These are phyloP conservation scores for Aphelidium insulamus DNA, from an alignment of 371 early-diverging fungal genomes.

Conservation along the genomic window DNA sequence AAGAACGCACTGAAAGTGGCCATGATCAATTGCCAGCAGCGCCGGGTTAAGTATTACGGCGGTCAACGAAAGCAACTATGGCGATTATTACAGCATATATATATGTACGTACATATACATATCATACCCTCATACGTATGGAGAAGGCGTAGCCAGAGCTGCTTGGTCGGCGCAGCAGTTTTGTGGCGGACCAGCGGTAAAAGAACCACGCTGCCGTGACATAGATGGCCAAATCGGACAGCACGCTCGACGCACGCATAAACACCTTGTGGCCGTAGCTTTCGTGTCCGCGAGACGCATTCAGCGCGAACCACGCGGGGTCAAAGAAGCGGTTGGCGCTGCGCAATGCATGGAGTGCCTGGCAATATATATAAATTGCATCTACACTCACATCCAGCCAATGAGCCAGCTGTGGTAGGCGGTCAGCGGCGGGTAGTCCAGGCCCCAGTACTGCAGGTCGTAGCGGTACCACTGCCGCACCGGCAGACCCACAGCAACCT, in stretches of 20 bases:
- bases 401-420: constrained; percentile 74
- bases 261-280: constrained; percentile 42
- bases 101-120: too few species aligned
- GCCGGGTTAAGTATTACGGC: constrained; percentile 64
- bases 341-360: not conserved
- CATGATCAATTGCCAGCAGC: constrained; percentile 74
- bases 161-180: not conserved
- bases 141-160: too few species aligned
- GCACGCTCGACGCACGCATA: constrained; percentile 65
- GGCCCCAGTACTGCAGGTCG: constrained; percentile 72
- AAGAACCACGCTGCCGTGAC: constrained; percentile 40
- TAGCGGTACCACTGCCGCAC: constrained; percentile 63
- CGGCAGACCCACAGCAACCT: constrained; percentile 60
- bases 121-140: too few species aligned
- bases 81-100: too few species aligned
- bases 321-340: constrained; percentile 51
- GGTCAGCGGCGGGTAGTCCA: constrained; percentile 90
- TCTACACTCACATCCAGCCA: constrained; percentile 36
- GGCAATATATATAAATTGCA: not conserved
- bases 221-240: constrained; percentile 49
- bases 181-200: constrained; percentile 20
- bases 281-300: constrained; percentile 63
- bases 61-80: too few species aligned
- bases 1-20: constrained; percentile 63
- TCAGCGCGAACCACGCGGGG: constrained; percentile 62